Evolutionary conservation across 1,284 basidiomycete genomes (phyloP), one percentile per base, ranked within the genome.

Genomic region (Trichosporon coremiiforme): DNA sequence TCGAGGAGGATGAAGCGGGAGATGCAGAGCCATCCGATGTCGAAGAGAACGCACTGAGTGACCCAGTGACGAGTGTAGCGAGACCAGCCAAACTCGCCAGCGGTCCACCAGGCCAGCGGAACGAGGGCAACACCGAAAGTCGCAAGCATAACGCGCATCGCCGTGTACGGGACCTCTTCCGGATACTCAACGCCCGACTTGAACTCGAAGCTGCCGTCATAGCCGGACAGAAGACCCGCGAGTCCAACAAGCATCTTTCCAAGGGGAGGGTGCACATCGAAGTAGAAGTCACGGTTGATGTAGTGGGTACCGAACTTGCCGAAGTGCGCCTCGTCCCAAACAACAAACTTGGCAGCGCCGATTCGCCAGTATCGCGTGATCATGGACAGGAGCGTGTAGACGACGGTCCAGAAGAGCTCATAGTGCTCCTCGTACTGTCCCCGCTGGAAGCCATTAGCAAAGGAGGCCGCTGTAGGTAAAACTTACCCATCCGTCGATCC

Each of bases 301-400:
- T 99, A 99, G 84, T 97, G 92, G 33, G 94, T 94, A 68, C 94
- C 94, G 83, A 97, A 97, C 84, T 97, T 97, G 77, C 95, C 94
- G 84, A 97, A 97, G 84, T 97, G 94, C n/a, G 94, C 94, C 86
- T 98, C 97, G 83, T 99, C 97, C 96, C 97, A 99, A 70, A 98
- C 90, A 82, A 99, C 96, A 74, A 88, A 83, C 77, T 91, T 88
- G 66, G 92, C 88, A 69, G 89, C 88, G 20, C 96, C 96, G 71
- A 99, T 99, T 74, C 90, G 88, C 87, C 95, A 93, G 83, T 93
- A 95, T 50, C 96, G 91, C 8, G 96, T 98, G 87, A 92, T 91
- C 85, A 96, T 94, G 33, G 93, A 90, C 70, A 98, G 88, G 57
- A 97, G 87, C 36, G 95, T 97, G 85, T 99, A 99, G 67, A 95